Base-by-base conservation (phyloP, 164 flowering plant genomes). In the Vitis rotundifolia region DNA sequence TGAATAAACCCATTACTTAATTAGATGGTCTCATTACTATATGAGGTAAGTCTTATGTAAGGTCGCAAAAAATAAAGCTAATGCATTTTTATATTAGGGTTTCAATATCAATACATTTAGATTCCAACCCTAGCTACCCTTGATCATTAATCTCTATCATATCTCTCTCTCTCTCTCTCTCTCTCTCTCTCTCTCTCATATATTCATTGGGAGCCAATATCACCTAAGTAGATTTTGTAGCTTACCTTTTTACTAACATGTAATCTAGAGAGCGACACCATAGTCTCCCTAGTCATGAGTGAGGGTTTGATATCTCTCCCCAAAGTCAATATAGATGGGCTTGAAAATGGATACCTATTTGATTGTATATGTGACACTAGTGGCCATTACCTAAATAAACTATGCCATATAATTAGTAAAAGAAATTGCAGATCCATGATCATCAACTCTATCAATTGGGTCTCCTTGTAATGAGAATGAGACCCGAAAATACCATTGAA, bases 191-290 rank as follows among this genome's bases (percentile, higher is more conserved):
- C 37, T 55, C 64, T 60, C 65, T 16, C 13, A 62, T 19, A 54
- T 53, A 57, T 15, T 69, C 67, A 4, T 49, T 69, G 73, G 84
- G 81, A 81, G 78, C 83, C 79, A 79, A 76, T 75, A 85, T 83
- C 79, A 78, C 64, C 71, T 47, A 76, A 77, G 66, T 69, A 79
- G 91, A 87, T 89, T 73, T 83, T 77, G 75, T 77, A 84, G 87
- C 84, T 78, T 61, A 70, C 82, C 89, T 87, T 89, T 89, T 81
- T 63, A 78, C 77, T 67, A 81, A 82, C 93, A 83, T 78, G 78
- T 67, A 78, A 86, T 86, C 37, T 18, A 51, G 73, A 56, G 64
- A 70, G 75, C 73, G 81, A 69, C 79, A 73, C 63, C 47, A 77
- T 73, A 77, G 89, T 83, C 87, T 75, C 72, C 79, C 52, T 52